phyloP scores from a whole-genome alignment of 371 early-diverging fungal genomes.

The Mortierella sp. region DNA sequence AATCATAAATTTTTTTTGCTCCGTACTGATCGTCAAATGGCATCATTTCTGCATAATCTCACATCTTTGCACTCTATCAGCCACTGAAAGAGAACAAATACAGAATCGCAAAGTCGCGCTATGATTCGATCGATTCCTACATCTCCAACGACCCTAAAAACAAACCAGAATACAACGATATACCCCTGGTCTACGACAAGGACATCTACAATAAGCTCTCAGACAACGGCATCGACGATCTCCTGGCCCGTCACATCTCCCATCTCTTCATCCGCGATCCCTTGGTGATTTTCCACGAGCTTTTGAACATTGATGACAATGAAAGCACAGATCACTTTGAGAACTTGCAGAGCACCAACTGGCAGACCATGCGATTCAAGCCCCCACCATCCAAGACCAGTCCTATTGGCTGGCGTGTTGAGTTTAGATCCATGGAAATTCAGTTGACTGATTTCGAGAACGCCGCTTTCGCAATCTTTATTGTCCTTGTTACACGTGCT shows the following conservation, averaged over 20 bases:
- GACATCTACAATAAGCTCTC: conserved; percentile 81
- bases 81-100: conserved; percentile 78
- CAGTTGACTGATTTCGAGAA: conserved; percentile 99
- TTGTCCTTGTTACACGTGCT: conserved; percentile 91
- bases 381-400: conserved; percentile 91
- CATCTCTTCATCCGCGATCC: conserved; percentile 99
- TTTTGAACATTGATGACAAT: conserved; percentile 88
- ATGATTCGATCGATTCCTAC: conserved; percentile 96
- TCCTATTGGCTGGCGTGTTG: conserved; percentile 98
- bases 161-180: conserved; percentile 96
- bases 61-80: conserved; percentile 50
- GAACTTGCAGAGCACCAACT: conserved; percentile 99
- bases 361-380: conserved; percentile 99
- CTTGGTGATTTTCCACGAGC: conserved; percentile 93
- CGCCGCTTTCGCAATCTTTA: conserved; percentile 96
- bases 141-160: conserved; percentile 83
- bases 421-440: conserved; percentile 98
- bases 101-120: conserved; percentile 96
- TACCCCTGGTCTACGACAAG: conserved; percentile 86
- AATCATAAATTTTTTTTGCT: neutral
- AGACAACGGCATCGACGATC: conserved; percentile 86
- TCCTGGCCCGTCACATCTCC: conserved; percentile 93
- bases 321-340: conserved; percentile 96
- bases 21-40: conserved; percentile 44
- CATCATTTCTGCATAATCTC: conserved; percentile 51